Conservation (phyloP, 2,329 filamentous ascomycete species). For the Sclerotinia minor region DNA sequence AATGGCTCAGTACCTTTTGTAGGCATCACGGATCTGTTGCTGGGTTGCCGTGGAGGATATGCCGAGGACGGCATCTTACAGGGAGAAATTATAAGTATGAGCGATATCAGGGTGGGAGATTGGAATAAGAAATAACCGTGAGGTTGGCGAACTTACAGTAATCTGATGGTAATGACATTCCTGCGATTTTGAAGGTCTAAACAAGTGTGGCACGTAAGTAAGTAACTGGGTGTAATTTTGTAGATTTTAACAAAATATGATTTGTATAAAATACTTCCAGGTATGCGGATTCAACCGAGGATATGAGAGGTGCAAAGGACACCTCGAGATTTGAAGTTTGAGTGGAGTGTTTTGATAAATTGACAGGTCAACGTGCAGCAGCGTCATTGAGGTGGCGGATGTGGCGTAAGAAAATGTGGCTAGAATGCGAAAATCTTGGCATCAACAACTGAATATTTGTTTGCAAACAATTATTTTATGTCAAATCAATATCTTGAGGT, state of each 20-base stretch:
- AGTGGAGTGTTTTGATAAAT: constrained; percentile 9
- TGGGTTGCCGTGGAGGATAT: constrained; percentile 71
- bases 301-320: constrained; percentile 16
- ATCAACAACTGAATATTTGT: not conserved
- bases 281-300: not conserved
- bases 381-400: constrained; percentile 1
- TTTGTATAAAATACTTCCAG: not conserved
- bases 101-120: not conserved
- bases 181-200: not conserved
- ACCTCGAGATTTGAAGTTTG: constrained; percentile 15
- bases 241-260: not conserved
- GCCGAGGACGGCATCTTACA: constrained; percentile 70
- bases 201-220: not conserved
- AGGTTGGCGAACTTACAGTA: constrained; percentile 44
- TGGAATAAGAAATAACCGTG: not conserved
- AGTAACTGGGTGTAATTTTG: not conserved
- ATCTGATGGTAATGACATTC: constrained; percentile 36
- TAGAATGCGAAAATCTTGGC: constrained; percentile 3
- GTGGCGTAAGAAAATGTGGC: constrained; percentile 11
- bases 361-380: constrained; percentile 2
- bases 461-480: not conserved
- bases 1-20: constrained; percentile 67
- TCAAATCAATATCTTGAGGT: not conserved
- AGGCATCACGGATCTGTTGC: constrained; percentile 87
- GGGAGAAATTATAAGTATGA: constrained; percentile 22